Evolutionary conservation across 257 asterid genomes (phyloP).

Genomic region (Salvia miltiorrhiza): DNA sequence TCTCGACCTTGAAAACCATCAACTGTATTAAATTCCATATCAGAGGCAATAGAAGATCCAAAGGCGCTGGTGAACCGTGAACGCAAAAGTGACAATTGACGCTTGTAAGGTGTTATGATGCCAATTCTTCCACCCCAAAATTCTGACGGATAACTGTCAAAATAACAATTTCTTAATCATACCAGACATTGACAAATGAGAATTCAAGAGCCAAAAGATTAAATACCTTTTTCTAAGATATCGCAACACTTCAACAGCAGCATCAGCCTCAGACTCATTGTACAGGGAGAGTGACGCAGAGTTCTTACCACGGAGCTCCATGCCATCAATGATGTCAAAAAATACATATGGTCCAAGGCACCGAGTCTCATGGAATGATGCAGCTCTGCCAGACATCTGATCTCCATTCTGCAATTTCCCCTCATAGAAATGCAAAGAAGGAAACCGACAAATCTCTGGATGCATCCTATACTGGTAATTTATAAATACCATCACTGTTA

Average conservation of each 20-base stretch:
- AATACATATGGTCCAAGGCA: slow-evolving; percentile 89
- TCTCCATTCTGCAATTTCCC: slow-evolving; percentile 90
- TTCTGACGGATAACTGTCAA: slow-evolving; percentile 72
- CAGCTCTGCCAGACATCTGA: slow-evolving; percentile 54
- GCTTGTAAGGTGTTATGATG: slow-evolving; percentile 82
- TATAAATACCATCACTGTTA: slow-evolving; percentile 21
- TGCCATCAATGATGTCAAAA: slow-evolving; percentile 86
- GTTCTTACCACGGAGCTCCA: slow-evolving; percentile 79
- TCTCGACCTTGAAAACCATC: slow-evolving; percentile 99
- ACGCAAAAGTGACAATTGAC: slow-evolving; percentile 76
- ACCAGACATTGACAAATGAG: slow-evolving; percentile 22
- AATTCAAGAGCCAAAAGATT: slow-evolving; percentile 15
- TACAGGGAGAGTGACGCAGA: slow-evolving; percentile 65
- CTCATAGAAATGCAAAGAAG: slow-evolving; percentile 88
- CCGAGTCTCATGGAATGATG: slow-evolving; percentile 71
- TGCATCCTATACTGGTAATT: slow-evolving; percentile 97
- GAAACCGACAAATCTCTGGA: slow-evolving; percentile 90
- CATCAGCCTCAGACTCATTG: slow-evolving; percentile 91
- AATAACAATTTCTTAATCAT: slow-evolving; percentile 15
- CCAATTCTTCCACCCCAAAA: slow-evolving; percentile 83
- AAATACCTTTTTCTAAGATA: slow-evolving; percentile 67
- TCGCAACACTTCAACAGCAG: slow-evolving; percentile 79
- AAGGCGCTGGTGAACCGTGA: slow-evolving; percentile 79
- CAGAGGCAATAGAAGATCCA: slow-evolving; percentile 76
- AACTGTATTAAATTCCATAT: slow-evolving; percentile 90